A percentile compares a stretch with the other conserved stretches of the same genome.
These are phyloP conservation scores for Pythium folliculosum DNA, from an alignment of 352 stramenopile species.

Conservation along the genomic window DNA sequence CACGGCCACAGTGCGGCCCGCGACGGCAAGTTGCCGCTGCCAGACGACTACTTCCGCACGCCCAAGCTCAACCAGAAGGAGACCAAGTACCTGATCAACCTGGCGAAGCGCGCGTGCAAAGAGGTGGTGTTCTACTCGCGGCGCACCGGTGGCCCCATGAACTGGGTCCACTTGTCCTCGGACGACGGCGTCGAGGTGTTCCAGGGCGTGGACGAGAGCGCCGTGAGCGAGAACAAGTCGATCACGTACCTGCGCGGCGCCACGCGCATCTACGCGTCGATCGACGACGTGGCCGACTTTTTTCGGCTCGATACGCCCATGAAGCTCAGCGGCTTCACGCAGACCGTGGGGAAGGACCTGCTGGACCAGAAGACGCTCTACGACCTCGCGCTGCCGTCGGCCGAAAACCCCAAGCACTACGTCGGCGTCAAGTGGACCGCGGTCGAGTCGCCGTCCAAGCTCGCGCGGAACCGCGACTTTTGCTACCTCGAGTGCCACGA, in stretches of 20 bases:
- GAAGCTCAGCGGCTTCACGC: constrained; percentile 68
- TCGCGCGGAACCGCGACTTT: constrained; percentile 80
- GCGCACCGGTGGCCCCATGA: constrained; percentile 62
- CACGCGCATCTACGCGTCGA: constrained; percentile 71
- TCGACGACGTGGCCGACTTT: constrained; percentile 83
- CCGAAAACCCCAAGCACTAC: constrained; percentile 81
- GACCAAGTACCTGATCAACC: constrained; percentile 60
- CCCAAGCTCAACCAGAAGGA: constrained; percentile 65
- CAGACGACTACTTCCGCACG: constrained; percentile 69
- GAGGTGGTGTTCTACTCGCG: constrained; percentile 87
- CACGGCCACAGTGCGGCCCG: not conserved
- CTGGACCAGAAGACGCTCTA: constrained; percentile 81
- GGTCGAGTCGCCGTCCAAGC: constrained; percentile 71
- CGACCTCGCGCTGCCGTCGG: constrained; percentile 56
- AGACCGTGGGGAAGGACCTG: constrained; percentile 76
- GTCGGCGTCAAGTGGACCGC: constrained; percentile 85
- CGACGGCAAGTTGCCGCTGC: constrained; percentile 52
- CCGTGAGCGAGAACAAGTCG: constrained; percentile 28
- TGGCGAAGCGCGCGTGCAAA: constrained; percentile 82
- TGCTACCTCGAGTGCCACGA: constrained; percentile 86
- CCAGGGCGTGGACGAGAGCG: constrained; percentile 62
- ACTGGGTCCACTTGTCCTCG: constrained; percentile 75
- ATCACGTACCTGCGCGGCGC: constrained; percentile 73
- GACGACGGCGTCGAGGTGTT: constrained; percentile 76
- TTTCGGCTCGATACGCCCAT: constrained; percentile 73